Base-by-base conservation (phyloP, 129 eudicot genomes). In the Sambucus nigra region DNA sequence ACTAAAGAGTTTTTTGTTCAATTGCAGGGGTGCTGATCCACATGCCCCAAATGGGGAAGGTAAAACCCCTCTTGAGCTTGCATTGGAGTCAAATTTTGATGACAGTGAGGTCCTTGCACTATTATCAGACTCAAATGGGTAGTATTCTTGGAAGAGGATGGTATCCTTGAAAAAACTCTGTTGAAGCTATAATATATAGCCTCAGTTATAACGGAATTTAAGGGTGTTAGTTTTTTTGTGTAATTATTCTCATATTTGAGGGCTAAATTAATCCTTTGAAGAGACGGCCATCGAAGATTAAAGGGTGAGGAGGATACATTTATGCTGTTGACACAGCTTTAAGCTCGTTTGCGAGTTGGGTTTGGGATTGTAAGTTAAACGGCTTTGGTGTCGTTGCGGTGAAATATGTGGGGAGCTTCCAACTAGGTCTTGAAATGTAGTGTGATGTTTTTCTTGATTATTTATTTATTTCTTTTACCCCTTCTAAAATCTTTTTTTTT, bases 11-110 rank as follows among this genome's bases (percentile, higher is more conserved):
- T 61, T 22, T 22, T 44, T 65, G 33, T 52, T 39, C 7, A 18
- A 55, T 57, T 61, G 66, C 77, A 91, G 94, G 75, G 88, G 98
- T 25, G 94, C 94, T 39, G 89, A 85, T 66, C 80, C 86, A 14
- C 95, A 70, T 19, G 74, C 83, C 47, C 64, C 55, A 5, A 65
- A 81, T 26, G 73, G 75, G 22, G 89, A 68, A 57, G 86, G 88
- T 48, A 85, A 61, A 82, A 78, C 83, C 63, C 68, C 89, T 5
- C 45, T 76, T 19, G 81, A 78, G 70, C 71, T 79, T 60, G 95
- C 84, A n/a, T 11, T 66, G 57, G 89, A 82, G 63, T 73, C 83
- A 23, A 79, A 76, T 56, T 76, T 81, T 51, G 83, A 77, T 45
- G 95, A 89, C 66, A 47, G 24, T 35, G 94, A 88, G 69, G 87